Evolutionary conservation across 306 rosid genomes (phyloP), one percentile per base, ranked within the genome.

Genomic region (Medicago lupulina): DNA sequence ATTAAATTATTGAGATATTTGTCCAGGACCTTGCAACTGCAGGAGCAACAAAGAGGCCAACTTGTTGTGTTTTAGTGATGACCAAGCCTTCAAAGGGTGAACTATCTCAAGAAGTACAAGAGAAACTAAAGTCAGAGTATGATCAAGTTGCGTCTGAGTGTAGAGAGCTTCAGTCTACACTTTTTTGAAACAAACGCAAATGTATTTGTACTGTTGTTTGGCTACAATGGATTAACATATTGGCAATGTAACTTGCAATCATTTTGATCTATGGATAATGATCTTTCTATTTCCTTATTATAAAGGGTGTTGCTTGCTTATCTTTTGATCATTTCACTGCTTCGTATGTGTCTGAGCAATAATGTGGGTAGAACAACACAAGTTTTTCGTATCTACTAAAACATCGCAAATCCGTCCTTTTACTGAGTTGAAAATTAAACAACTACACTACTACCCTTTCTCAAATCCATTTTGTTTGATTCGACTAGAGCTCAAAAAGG

Each of bases 11-110:
- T 13, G 4, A 5, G 40, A 15, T 19, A 8, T 53, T 47, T 72
- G 67, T 47, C 58, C 85, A 96, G 99, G 99, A 96, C 70, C 97
- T 96, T 57, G 98, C 99, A 53, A 86, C 70, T 81, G 99, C 98
- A 5, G 99, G 97, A 63, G 89, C 88, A 54, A 92, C 99, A 14
- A 96, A 96, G 96, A 92, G 98, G 87, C 99, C 99, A 46, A 96
- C 99, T 11, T 90, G 98, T 84, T 90, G 99, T 60, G 93, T 95
- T 76, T 80, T 95, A 82, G 97, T 95, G 57, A 49, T 60, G 81
- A 90, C 97, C 16, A 92, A 92, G 82, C 97, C 98, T 54, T 46
- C 83, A 58, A 96, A 96, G 87, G 99, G 96, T 17, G 96, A 85
- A 67, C 59, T 92, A 17, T 86, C 72, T 13, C 64, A 83, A 41